Percentiles rank a stretch among this genome's conserved stretches.
These are phyloP conservation scores for Amphibolis antarctica DNA, from an alignment of 106 monocot genomes.

Conservation along the genomic window DNA sequence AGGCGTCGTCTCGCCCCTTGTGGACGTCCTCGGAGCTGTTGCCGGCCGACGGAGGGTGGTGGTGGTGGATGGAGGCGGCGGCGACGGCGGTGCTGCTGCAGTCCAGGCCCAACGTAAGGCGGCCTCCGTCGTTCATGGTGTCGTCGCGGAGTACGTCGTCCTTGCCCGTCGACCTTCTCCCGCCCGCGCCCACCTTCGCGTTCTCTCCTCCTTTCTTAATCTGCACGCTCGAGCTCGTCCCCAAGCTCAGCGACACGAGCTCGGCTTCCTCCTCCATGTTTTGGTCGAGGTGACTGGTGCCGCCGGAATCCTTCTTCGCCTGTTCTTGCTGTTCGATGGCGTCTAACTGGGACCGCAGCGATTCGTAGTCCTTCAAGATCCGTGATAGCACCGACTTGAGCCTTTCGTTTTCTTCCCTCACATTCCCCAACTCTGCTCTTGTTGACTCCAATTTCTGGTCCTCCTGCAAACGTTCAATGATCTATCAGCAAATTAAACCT, in stretches of 20 bases:
- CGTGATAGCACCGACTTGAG: conserved; percentile 42
- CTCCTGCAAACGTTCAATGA: conserved; percentile 13
- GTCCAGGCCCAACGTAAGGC: conserved; percentile 48
- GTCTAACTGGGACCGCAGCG: conserved; percentile 54
- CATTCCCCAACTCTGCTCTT: conserved; percentile 67
- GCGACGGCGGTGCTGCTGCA: conserved; percentile 16
- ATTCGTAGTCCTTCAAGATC: conserved; percentile 55
- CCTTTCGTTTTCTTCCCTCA: conserved; percentile 74
- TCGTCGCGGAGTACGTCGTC: background rate
- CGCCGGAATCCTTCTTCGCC: conserved; percentile 8
- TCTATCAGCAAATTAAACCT: background rate
- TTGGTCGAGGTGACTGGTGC: background rate
- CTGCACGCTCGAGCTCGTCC: conserved; percentile 16
- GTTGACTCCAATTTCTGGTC: conserved; percentile 55
- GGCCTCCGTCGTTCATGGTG: conserved; percentile 15
- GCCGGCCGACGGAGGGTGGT: conserved; percentile 18
- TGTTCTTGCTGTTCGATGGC: conserved; percentile 31
- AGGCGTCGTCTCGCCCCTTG: conserved; percentile 32
- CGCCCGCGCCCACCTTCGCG: background rate
- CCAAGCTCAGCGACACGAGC: conserved; percentile 59
- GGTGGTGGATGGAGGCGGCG: no score
- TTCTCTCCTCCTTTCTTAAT: conserved; percentile 14
- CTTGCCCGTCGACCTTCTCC: conserved; percentile 6
- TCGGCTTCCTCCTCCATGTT: conserved; percentile 9
- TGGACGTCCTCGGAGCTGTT: conserved; percentile 38